phyloP scores from a whole-genome alignment of 2,329 filamentous ascomycete genomes.

The Stagonosporopsis vannaccii region DNA sequence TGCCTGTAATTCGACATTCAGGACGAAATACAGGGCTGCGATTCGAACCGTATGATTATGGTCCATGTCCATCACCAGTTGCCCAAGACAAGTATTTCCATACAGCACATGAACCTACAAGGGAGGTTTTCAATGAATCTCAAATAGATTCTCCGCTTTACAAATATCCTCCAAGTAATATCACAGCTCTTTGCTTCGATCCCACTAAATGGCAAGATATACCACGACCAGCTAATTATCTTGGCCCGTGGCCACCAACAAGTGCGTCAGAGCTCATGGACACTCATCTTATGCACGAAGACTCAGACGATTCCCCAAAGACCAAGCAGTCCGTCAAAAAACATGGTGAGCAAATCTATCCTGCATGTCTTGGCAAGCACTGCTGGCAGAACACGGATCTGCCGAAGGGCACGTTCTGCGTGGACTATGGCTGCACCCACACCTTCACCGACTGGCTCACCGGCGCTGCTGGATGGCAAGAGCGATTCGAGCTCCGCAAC shows the following conservation, averaged over 20 bases:
- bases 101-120: neutral
- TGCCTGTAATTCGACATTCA: neutral
- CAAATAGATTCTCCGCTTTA: neutral
- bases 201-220: neutral
- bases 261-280: conserved; percentile 4
- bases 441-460: conserved; percentile 13
- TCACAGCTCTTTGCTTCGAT: neutral
- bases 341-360: neutral
- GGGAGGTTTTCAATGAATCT: neutral
- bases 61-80: neutral
- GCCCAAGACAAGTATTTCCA: neutral
- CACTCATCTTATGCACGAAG: neutral
- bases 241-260: conserved; percentile 6
- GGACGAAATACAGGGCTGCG: neutral
- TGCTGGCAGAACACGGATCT: conserved; percentile 8
- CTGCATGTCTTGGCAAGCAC: conserved; percentile 11
- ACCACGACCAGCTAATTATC: neutral
- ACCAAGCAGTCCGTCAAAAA: neutral
- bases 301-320: neutral
- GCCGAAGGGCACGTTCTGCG: neutral
- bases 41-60: neutral
- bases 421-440: conserved; percentile 11
- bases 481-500: conserved; percentile 3
- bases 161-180: neutral
- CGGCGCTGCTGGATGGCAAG: neutral